phyloP scores from a whole-genome alignment of 2,329 filamentous ascomycete species.

The Fusarium tanahbumbuense region DNA sequence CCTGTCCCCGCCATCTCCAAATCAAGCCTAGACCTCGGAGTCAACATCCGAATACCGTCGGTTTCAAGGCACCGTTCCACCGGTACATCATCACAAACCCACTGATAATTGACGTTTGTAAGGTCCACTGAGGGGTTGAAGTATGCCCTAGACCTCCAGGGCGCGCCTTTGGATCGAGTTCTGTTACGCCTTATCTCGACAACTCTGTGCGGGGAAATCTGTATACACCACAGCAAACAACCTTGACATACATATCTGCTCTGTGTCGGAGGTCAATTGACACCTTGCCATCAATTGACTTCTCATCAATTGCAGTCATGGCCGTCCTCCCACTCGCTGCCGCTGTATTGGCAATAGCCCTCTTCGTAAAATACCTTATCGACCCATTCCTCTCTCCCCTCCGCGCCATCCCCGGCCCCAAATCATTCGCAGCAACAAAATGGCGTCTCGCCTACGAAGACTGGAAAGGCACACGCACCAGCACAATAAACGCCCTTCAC shows the following conservation, averaged over 20 bases:
- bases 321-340: neutral
- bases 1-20: too few species aligned
- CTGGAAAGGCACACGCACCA: constrained; percentile 56
- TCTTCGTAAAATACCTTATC: constrained; percentile 17
- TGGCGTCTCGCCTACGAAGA: constrained; percentile 60
- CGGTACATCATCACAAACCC: neutral
- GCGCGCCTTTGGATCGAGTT: neutral
- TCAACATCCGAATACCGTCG: neutral
- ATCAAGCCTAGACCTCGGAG: neutral
- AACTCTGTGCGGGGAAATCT: neutral
- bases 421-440: constrained; percentile 55
- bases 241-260: neutral
- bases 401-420: constrained; percentile 50
- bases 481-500: constrained; percentile 57
- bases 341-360: neutral
- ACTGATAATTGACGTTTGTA: neutral
- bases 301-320: neutral
- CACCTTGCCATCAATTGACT: neutral
- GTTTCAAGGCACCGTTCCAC: neutral
- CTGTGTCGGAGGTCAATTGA: neutral
- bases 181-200: neutral
- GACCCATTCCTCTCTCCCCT: constrained; percentile 23
- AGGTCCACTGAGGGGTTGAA: neutral
- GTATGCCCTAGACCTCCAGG: neutral
- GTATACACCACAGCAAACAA: neutral